phyloP scores from a whole-genome alignment of 176 grass and related monocot species.

The Aegilops bicornis region DNA sequence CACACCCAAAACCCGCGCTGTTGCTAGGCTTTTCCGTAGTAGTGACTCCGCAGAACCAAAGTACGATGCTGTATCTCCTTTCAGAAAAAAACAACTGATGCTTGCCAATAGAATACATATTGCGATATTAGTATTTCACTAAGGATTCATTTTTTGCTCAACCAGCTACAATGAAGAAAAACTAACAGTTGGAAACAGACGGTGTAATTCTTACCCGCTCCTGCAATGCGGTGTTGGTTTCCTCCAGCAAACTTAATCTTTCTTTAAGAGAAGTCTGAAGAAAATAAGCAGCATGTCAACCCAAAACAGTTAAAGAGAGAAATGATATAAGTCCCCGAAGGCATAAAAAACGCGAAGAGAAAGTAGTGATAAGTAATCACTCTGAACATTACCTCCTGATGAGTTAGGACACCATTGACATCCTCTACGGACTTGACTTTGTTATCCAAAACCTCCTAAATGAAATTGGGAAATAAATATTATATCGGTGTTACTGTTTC shows the following conservation, averaged over 20 bases:
- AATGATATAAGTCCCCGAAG: slow-evolving; percentile 10
- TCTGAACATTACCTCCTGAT: slow-evolving; percentile 55
- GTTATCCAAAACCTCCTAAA: slow-evolving; percentile 58
- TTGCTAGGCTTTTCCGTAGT: too few relatives aligned
- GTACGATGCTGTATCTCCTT: neutral
- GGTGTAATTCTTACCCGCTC: slow-evolving; percentile 54
- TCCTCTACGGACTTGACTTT: slow-evolving; percentile 59
- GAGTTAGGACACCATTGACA: slow-evolving; percentile 47
- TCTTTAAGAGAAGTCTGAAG: slow-evolving; percentile 54
- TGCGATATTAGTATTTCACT: slow-evolving; percentile 12
- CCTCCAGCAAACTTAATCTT: slow-evolving; percentile 70
- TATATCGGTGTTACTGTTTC: slow-evolving; percentile 1
- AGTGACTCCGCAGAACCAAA: neutral
- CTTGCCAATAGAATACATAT: slow-evolving; percentile 2
- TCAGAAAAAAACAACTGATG: neutral
- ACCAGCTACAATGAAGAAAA: slow-evolving; percentile 26
- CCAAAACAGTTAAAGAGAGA: slow-evolving; percentile 14
- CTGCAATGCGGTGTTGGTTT: slow-evolving; percentile 46
- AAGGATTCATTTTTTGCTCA: neutral
- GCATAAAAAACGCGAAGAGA: neutral
- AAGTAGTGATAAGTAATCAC: slow-evolving; percentile 12
- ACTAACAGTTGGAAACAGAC: slow-evolving; percentile 21
- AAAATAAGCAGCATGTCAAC: slow-evolving; percentile 36
- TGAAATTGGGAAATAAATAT: slow-evolving; percentile 24
- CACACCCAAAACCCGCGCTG: too few relatives aligned